Evolutionary conservation across 2,329 filamentous ascomycete genomes (phyloP).

Genomic region (Epichloe coenophiala): DNA sequence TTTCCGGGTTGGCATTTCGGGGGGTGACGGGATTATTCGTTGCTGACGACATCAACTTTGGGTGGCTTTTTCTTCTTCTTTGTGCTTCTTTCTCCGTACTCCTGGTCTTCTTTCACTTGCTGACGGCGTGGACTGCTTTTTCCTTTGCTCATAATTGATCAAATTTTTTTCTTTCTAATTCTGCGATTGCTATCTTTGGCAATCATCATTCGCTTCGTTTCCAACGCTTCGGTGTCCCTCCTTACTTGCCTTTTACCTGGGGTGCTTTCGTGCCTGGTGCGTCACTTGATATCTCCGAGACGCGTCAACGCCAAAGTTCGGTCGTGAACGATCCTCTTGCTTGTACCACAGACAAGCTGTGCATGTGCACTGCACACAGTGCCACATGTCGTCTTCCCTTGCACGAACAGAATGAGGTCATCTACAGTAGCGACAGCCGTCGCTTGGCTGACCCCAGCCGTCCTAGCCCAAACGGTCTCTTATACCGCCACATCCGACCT

Average conservation of each 20-base stretch:
- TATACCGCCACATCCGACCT: constrained; percentile 20
- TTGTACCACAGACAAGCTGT: background rate
- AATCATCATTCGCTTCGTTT: too few species aligned
- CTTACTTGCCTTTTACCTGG: background rate
- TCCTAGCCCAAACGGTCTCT: constrained; percentile 14
- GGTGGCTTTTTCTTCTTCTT: background rate
- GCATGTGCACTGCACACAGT: background rate
- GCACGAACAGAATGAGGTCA: constrained; percentile 12
- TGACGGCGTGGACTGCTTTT: background rate
- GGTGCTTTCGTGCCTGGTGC: background rate
- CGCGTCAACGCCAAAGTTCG: background rate
- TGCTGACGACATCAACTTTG: background rate
- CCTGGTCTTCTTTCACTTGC: background rate
- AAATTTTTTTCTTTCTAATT: too few species aligned
- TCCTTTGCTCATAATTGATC: too few species aligned
- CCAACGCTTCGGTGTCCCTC: background rate
- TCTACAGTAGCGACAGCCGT: constrained; percentile 2
- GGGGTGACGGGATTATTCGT: too few species aligned
- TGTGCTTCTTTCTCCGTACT: background rate
- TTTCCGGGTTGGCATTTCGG: too few species aligned
- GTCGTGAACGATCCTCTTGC: background rate
- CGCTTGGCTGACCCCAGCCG: constrained; percentile 11
- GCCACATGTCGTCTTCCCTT: background rate
- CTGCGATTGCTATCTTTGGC: too few species aligned
- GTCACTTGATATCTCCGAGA: background rate